Evolutionary conservation across 208 protist genomes (phyloP).

Genomic region (Trichomonas tenax): DNA sequence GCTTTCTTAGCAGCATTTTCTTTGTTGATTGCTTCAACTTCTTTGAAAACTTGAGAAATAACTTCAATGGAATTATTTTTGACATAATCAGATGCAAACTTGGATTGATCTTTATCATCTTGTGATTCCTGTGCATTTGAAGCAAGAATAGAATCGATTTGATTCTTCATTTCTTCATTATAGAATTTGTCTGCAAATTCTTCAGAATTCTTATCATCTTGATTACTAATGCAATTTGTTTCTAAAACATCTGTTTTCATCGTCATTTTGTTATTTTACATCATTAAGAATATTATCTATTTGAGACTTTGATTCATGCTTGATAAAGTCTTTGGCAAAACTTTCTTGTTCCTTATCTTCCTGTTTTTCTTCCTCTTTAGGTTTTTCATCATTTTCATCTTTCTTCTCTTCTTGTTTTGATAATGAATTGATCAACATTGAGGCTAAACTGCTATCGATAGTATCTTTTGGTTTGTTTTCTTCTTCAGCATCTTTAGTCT

Average conservation of each 20-base stretch:
- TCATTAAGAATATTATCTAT: not conserved
- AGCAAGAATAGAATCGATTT: no score
- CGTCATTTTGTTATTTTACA: not conserved
- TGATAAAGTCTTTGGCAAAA: not conserved
- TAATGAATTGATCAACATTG: not conserved
- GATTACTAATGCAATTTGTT: no score
- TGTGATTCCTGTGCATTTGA: no score
- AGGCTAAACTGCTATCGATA: not conserved
- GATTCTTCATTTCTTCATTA: no score
- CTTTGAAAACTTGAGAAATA: not conserved
- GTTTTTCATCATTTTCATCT: not conserved
- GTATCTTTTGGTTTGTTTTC: not conserved
- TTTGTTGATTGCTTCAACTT: not conserved
- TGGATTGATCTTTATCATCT: no score
- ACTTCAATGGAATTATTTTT: not conserved
- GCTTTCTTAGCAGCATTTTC: no score
- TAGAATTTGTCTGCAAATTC: no score
- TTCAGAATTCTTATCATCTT: no score
- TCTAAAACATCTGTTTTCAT: not conserved
- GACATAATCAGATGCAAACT: not conserved
- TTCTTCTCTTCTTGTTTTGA: not conserved
- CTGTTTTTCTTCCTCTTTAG: no score
- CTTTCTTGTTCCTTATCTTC: not conserved
- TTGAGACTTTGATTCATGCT: not conserved
- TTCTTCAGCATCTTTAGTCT: not conserved